phyloP scores from a whole-genome alignment of 2,329 filamentous ascomycete genomes.

The Fusarium acutatum region DNA sequence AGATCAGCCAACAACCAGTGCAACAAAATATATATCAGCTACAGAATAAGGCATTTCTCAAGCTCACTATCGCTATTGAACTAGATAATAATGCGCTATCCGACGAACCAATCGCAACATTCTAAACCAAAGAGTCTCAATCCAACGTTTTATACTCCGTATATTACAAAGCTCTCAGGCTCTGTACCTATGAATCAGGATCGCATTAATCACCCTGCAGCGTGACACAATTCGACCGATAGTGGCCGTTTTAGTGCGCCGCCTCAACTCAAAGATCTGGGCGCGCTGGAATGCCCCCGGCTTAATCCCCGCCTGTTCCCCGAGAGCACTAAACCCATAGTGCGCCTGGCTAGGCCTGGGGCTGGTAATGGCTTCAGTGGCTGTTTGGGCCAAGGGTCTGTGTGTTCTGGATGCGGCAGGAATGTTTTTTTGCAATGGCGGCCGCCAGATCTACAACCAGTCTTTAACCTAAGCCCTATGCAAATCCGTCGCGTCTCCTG shows the following conservation, averaged over 20 bases:
- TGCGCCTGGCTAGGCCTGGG: neutral
- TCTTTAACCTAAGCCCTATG: neutral
- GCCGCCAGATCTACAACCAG: neutral
- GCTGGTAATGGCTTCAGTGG: neutral
- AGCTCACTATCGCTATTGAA: neutral
- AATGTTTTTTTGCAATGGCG: neutral
- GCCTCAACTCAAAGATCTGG: neutral
- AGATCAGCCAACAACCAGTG: neutral
- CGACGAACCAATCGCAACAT: neutral
- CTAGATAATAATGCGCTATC: neutral
- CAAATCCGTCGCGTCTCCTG: neutral
- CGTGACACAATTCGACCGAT: neutral
- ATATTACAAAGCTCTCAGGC: neutral
- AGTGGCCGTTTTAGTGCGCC: neutral
- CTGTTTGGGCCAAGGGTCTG: neutral
- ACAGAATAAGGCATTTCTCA: neutral
- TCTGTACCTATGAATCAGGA: neutral
- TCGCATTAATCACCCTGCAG: neutral
- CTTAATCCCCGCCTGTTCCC: neutral
- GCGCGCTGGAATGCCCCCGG: neutral
- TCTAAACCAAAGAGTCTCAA: neutral
- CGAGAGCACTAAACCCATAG: neutral
- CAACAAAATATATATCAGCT: neutral
- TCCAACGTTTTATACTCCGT: neutral
- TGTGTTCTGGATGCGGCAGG: neutral